These are phyloP conservation scores for Suhomyces bribrorum DNA, from an alignment of 1,139 yeast genomes.

Conservation along the genomic window DNA sequence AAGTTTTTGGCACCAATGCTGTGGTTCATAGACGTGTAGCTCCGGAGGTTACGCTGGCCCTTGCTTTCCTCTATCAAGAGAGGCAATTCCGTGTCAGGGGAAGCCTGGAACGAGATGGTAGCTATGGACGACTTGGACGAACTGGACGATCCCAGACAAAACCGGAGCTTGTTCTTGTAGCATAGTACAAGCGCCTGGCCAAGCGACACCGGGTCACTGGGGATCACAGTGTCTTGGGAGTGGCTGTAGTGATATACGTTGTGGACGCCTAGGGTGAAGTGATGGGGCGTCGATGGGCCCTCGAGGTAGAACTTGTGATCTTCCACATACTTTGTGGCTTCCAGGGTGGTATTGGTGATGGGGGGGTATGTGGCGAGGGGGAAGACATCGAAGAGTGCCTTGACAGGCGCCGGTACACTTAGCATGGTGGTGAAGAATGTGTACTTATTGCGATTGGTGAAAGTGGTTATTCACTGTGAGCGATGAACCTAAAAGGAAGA, in stretches of 20 bases:
- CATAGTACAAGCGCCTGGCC: conserved; percentile 36
- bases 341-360: conserved; percentile 22
- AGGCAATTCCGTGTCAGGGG: conserved; percentile 47
- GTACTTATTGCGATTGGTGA: no score
- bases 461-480: no score
- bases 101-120: conserved; percentile 39
- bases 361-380: conserved; percentile 46
- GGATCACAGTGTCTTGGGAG: conserved; percentile 23
- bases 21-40: conserved; percentile 21
- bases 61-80: conserved; percentile 42
- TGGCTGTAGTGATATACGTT: conserved; percentile 25
- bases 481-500: no score
- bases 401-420: conserved; percentile 43
- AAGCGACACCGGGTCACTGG: conserved; percentile 50
- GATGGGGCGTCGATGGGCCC: conserved; percentile 11
- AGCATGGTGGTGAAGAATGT: conserved; percentile 12
- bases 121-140: conserved; percentile 16
- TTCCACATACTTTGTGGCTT: conserved; percentile 16
- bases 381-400: conserved; percentile 48
- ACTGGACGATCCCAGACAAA: conserved; percentile 23
- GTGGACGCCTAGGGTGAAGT: conserved; percentile 45
- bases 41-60: conserved; percentile 27
- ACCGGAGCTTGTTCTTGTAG: conserved; percentile 32
- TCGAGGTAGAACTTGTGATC: conserved; percentile 15
- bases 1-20: conserved; percentile 23